Evolutionary conservation across 75 land plant genomes (phyloP).

Genomic region (Pseudotsuga menziesii): DNA sequence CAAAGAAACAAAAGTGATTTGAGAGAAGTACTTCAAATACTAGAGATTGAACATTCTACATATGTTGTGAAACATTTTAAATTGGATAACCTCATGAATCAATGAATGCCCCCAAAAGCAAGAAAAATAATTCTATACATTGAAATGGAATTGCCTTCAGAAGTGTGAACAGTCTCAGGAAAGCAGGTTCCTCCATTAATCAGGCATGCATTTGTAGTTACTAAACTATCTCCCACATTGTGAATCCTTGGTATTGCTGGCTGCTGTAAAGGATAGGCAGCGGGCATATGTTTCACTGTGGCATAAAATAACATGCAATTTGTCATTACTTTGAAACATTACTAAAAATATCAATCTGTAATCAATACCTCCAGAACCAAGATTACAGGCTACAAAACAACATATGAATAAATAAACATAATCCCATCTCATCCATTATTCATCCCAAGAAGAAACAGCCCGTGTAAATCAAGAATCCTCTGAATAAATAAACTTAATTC

Average conservation of each 20-base stretch:
- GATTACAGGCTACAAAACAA: conserved; percentile 21
- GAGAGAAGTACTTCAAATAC: background rate
- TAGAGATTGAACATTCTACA: background rate
- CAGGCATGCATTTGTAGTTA: conserved; percentile 5
- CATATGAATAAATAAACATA: conserved; percentile 20
- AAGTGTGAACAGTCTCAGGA: conserved; percentile 2
- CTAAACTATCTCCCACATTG: conserved; percentile 5
- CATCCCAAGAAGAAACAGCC: background rate
- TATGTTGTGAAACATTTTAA: background rate
- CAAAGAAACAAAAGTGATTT: background rate
- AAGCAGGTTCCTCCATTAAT: conserved; percentile 2
- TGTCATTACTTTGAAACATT: too few species aligned
- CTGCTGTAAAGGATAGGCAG: conserved; percentile 77
- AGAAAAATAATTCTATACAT: background rate
- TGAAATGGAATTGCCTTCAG: conserved; percentile 8
- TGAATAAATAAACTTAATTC: background rate
- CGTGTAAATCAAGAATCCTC: background rate
- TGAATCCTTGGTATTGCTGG: conserved; percentile 42
- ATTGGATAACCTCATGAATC: background rate
- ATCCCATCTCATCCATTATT: background rate
- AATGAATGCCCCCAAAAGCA: too few species aligned
- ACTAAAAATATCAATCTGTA: background rate
- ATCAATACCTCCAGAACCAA: background rate
- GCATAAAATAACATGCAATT: background rate
- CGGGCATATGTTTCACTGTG: conserved; percentile 80